Evolutionary conservation across 2,329 filamentous ascomycete genomes (phyloP).

Genomic region (Diaporthe vaccinii): DNA sequence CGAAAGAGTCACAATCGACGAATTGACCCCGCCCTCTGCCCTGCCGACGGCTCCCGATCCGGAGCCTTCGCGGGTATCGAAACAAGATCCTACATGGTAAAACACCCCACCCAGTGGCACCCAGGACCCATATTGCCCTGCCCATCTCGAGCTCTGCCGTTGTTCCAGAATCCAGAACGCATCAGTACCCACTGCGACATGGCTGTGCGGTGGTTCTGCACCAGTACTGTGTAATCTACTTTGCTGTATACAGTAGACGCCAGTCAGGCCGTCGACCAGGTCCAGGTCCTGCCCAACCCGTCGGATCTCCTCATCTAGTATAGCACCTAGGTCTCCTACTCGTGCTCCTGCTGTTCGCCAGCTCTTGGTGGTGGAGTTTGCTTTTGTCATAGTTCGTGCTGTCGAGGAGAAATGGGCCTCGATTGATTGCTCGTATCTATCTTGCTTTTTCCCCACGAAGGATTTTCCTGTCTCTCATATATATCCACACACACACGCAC

Average conservation of each 20-base stretch:
- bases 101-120: conserved; percentile 31
- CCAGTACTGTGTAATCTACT: conserved; percentile 12
- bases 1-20: conserved; percentile 8
- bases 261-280: neutral
- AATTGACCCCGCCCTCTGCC: conserved; percentile 28
- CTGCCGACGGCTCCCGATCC: conserved; percentile 35
- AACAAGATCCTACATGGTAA: conserved; percentile 35
- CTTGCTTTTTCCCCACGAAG: conserved; percentile 22
- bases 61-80: conserved; percentile 34
- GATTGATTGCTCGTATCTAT: conserved; percentile 13
- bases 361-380: conserved; percentile 17
- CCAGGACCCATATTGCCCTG: conserved; percentile 17
- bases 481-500: neutral
- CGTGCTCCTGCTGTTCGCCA: conserved; percentile 11
- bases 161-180: conserved; percentile 15
- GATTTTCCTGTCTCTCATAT: neutral
- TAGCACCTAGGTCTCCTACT: neutral
- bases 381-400: conserved; percentile 23
- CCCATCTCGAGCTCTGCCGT: conserved; percentile 26
- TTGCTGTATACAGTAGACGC: conserved; percentile 9
- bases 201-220: conserved; percentile 10
- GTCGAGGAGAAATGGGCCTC: conserved; percentile 4
- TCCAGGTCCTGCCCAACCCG: conserved; percentile 11
- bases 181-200: conserved; percentile 16
- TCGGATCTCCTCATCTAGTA: neutral